Conservation (phyloP, 495 filamentous ascomycete genomes). For the Achaetomiella virescens region DNA sequence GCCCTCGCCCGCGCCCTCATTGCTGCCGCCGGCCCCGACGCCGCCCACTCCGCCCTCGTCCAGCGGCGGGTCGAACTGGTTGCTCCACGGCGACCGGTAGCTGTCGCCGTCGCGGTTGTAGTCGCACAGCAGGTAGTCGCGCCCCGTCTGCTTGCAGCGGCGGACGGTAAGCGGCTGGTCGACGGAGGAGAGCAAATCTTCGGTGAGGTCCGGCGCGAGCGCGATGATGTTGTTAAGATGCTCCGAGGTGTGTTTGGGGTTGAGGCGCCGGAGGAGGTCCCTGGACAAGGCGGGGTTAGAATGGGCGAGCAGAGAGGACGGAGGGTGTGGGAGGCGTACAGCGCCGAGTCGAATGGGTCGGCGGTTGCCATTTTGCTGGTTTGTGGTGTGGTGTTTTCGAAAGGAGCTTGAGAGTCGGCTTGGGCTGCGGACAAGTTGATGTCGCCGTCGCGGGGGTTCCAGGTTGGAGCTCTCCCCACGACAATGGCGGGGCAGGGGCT, state of each 20-base stretch:
- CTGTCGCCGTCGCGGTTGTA: slow-evolving; percentile 99
- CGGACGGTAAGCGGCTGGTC: slow-evolving; percentile 88
- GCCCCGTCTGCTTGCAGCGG: slow-evolving; percentile 78
- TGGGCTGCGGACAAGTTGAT: slow-evolving; percentile 5
- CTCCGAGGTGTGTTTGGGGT: slow-evolving; percentile 78
- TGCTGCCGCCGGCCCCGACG: slow-evolving; percentile 30
- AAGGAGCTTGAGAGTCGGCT: not conserved
- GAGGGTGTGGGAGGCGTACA: slow-evolving; percentile 48
- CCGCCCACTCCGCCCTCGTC: slow-evolving; percentile 39
- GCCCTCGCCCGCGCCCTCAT: slow-evolving; percentile 50
- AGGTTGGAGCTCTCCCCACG: slow-evolving; percentile 3
- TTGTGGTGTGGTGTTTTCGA: not conserved
- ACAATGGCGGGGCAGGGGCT: slow-evolving; percentile 9
- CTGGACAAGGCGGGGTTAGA: slow-evolving; percentile 40
- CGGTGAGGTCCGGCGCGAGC: slow-evolving; percentile 83
- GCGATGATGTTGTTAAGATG: slow-evolving; percentile 82
- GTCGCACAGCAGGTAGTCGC: slow-evolving; percentile 97
- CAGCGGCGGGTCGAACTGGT: slow-evolving; percentile 89
- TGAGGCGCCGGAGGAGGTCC: slow-evolving; percentile 95
- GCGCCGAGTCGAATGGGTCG: slow-evolving; percentile 72
- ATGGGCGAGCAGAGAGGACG: not conserved
- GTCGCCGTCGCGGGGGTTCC: slow-evolving; percentile 11
- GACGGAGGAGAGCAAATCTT: slow-evolving; percentile 95
- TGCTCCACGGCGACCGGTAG: slow-evolving; percentile 95
- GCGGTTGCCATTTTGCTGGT: slow-evolving; percentile 35